A percentile compares a stretch with the other conserved stretches of the same genome.
These are phyloP conservation scores for Skeletonema grethae DNA, from an alignment of 108 stramenopile genomes.

Conservation along the genomic window DNA sequence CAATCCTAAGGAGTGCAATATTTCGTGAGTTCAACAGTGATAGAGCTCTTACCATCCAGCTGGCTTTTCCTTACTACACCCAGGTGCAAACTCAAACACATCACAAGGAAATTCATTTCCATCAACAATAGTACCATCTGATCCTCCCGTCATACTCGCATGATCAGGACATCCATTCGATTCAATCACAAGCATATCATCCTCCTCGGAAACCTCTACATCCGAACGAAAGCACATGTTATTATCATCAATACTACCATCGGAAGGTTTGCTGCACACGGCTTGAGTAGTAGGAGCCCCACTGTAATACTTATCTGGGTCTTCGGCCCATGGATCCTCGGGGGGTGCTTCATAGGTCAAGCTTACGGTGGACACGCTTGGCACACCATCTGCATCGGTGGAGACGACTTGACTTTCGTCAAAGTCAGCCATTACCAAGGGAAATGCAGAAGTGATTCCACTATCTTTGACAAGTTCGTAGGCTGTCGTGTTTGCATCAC, in stretches of 20 bases:
- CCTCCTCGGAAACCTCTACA: constrained; percentile 11
- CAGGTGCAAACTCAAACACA: background rate
- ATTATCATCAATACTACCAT: constrained; percentile 4
- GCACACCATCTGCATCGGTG: background rate
- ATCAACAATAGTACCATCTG: constrained; percentile 11
- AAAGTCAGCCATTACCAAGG: background rate
- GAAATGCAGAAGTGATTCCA: background rate
- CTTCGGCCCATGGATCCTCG: background rate
- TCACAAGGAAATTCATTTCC: background rate
- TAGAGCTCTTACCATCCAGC: background rate
- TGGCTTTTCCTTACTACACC: background rate
- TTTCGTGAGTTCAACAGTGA: background rate
- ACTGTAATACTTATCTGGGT: constrained; percentile 3
- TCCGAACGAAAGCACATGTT: constrained; percentile 34
- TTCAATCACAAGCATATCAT: constrained; percentile 20
- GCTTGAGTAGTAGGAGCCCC: constrained; percentile 2
- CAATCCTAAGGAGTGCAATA: background rate
- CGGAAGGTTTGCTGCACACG: background rate
- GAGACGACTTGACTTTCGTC: background rate
- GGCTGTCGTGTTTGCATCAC: background rate
- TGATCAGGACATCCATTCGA: constrained; percentile 31
- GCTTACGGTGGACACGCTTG: background rate
- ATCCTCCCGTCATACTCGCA: constrained; percentile 22
- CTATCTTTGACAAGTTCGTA: background rate
- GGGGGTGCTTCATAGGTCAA: background rate